Conservation (phyloP, 1,139 yeast species). For the Blastobotrys serpentis region DNA sequence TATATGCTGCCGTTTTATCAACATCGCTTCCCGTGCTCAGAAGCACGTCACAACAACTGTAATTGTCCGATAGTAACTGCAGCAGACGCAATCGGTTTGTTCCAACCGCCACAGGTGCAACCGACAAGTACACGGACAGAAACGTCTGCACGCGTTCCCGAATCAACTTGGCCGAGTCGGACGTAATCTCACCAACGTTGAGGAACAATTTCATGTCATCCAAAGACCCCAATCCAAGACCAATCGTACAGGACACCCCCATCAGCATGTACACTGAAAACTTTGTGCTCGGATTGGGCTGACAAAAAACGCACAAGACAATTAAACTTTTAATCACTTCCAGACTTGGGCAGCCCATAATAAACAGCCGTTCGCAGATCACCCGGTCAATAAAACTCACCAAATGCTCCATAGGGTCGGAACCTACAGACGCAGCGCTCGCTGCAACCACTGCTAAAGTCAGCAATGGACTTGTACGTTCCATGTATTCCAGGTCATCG, state of each 20-base stretch:
- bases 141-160: constrained; percentile 8
- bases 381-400: constrained; percentile 13
- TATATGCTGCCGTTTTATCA: constrained; percentile 2
- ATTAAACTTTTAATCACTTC: constrained; percentile 10
- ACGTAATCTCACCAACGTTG: neutral
- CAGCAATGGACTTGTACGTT: constrained; percentile 11
- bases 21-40: constrained; percentile 7
- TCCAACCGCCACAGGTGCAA: constrained; percentile 9
- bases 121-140: constrained; percentile 9
- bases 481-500: constrained; percentile 7
- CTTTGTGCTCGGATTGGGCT: constrained; percentile 12
- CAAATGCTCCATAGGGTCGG: neutral
- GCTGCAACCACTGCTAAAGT: constrained; percentile 11
- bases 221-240: constrained; percentile 3
- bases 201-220: constrained; percentile 7
- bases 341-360: constrained; percentile 10
- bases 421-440: constrained; percentile 9
- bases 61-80: constrained; percentile 5
- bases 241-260: constrained; percentile 9
- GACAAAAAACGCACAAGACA: constrained; percentile 10
- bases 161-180: neutral
- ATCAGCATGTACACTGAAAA: constrained; percentile 10
- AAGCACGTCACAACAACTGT: constrained; percentile 1
- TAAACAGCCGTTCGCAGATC: constrained; percentile 11
- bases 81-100: constrained; percentile 6